Base-by-base conservation (phyloP, 2,329 filamentous ascomycete genomes). In the Fusarium anthophilum region DNA sequence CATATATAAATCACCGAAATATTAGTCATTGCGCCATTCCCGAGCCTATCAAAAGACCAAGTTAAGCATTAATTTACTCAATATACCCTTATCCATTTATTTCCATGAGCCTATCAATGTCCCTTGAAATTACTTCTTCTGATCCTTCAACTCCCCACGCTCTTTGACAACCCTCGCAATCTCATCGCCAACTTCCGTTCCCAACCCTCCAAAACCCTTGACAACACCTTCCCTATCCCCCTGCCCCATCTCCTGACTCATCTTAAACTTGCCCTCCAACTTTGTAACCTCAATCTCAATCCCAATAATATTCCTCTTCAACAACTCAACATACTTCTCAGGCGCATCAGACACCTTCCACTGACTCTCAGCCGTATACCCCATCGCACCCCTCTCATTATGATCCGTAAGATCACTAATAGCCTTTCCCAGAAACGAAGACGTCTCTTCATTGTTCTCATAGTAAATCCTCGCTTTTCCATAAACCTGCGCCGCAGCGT, bases 401-500 rank as follows among this genome's bases (percentile, higher is more conserved):
- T 88, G 82, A 3, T 80, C 77, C 0, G 86, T 84, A 14, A 92
- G 79, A 60, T 90, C 89, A 3, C 81, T 72, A 5, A 91, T 79
- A 74, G 91, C 89, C 43, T 77, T 82, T 1, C 80, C 66, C 8
- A 93, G 76, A 63, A 88, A 85, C 0, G 55, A 65, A 0, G 78
- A 77, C 0, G 89, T 89, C 28, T 85, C 83, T 0, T 80, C 72
- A 0, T 84, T 79, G 35, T 84, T 83, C 8, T 91, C 87, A 59
- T 82, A 86, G 74, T 86, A 88, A 4, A 92, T 81, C 0, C 66
- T 87, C 2, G 88, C 87, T 7, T 80, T 85, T 2, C 91, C 91
- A 73, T 92, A 92, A 0, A 84, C 88, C 77, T 93, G 90, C 0
- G 87, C 91, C 0, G 91, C 90, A 1, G 89, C 84, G 75, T 93